These are phyloP conservation scores for Myxozyma mucilagina DNA, from an alignment of 805 yeast species.

Conservation along the genomic window DNA sequence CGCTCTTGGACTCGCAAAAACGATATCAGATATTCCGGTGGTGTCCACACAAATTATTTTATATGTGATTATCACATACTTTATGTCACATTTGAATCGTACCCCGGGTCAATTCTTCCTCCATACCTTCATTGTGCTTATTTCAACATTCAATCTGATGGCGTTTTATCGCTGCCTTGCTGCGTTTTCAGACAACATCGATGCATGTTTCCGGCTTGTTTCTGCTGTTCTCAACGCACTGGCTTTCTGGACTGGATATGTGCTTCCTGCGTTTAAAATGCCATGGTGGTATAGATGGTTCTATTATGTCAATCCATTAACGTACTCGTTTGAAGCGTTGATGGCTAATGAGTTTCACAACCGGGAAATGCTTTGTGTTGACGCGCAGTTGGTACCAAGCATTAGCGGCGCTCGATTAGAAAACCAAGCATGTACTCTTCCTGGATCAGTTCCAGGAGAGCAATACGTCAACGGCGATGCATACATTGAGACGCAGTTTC, in stretches of 20 bases:
- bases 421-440: constrained; percentile 54
- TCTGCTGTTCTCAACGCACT: constrained; percentile 45
- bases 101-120: constrained; percentile 55
- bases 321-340: constrained; percentile 62
- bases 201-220: constrained; percentile 50
- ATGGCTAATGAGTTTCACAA: constrained; percentile 66
- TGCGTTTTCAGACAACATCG: constrained; percentile 36
- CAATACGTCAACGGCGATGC: constrained; percentile 57
- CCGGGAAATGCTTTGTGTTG: constrained; percentile 54
- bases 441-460: constrained; percentile 61
- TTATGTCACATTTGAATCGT: constrained; percentile 55
- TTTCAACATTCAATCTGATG: constrained; percentile 47
- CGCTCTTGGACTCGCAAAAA: constrained; percentile 65
- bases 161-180: constrained; percentile 51
- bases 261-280: constrained; percentile 52
- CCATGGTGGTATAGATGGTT: constrained; percentile 74
- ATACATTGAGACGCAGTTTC: constrained; percentile 52
- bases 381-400: constrained; percentile 51
- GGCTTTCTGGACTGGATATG: constrained; percentile 50
- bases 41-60: constrained; percentile 47
- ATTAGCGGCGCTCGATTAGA: constrained; percentile 43
- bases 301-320: constrained; percentile 57
- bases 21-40: constrained; percentile 60
- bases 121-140: constrained; percentile 46
- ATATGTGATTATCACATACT: constrained; percentile 56